These are phyloP conservation scores for Diaporthe caulivora DNA, from an alignment of 2,329 filamentous ascomycete species.

Conservation along the genomic window DNA sequence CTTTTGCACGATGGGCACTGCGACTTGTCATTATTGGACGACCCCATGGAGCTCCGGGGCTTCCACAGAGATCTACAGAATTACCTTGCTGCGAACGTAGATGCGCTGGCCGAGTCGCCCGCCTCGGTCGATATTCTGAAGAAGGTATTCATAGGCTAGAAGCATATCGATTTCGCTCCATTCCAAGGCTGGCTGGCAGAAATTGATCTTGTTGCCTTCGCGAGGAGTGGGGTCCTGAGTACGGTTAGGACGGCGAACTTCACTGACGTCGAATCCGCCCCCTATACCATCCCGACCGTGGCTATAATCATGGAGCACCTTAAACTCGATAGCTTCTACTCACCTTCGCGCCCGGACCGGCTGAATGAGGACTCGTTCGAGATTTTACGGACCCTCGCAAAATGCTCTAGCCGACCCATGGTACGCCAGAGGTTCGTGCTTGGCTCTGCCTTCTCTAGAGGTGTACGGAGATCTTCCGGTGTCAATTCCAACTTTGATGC, in stretches of 20 bases:
- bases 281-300: background rate
- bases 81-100: background rate
- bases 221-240: background rate
- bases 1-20: background rate
- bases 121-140: background rate
- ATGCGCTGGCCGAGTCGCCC: background rate
- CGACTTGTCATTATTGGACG: background rate
- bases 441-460: background rate
- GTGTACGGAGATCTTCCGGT: background rate
- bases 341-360: background rate
- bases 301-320: background rate
- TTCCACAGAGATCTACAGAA: background rate
- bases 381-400: background rate
- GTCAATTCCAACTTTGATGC: accelerated
- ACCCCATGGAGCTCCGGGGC: background rate
- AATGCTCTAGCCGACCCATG: background rate
- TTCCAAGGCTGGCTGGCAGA: background rate
- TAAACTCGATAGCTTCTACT: background rate
- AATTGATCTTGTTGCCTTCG: background rate
- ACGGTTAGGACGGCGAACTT: background rate
- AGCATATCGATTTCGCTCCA: background rate
- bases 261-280: background rate
- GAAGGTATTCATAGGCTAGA: background rate
- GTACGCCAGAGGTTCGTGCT: background rate
- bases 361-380: background rate